These are phyloP conservation scores for Rhododendron griersonianum DNA, from an alignment of 148 eudicot genomes.

Conservation along the genomic window DNA sequence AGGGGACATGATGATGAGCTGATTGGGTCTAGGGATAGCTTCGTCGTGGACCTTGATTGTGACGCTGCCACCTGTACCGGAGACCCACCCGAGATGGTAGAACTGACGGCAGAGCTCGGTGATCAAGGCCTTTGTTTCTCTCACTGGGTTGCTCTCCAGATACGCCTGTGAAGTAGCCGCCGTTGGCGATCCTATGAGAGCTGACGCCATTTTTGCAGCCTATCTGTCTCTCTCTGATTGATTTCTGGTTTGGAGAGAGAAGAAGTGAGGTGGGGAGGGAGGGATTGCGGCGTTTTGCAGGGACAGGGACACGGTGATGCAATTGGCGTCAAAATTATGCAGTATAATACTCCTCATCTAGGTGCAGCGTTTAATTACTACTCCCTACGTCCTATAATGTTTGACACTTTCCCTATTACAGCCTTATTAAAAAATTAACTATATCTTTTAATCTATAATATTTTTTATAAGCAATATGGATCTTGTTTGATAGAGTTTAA, in stretches of 20 bases:
- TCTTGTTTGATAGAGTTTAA: too few relatives aligned
- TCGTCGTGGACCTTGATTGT: constrained; percentile 90
- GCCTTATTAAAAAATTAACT: too few relatives aligned
- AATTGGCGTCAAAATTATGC: neutral
- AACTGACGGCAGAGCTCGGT: constrained; percentile 91
- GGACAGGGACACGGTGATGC: neutral
- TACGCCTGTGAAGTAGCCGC: constrained; percentile 50
- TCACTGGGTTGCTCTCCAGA: constrained; percentile 55
- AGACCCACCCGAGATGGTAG: constrained; percentile 92
- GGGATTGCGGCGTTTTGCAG: neutral
- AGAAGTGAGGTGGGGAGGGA: neutral
- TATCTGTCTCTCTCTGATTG: neutral
- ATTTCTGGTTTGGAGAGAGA: neutral
- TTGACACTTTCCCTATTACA: too few relatives aligned
- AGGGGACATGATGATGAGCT: constrained; percentile 91
- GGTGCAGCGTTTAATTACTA: too few relatives aligned
- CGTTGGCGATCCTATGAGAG: constrained; percentile 38
- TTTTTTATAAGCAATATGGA: too few relatives aligned
- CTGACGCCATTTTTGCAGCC: constrained; percentile 27
- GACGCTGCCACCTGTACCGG: constrained; percentile 98
- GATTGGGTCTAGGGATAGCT: constrained; percentile 65
- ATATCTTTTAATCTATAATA: too few relatives aligned
- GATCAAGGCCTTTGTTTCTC: constrained; percentile 59
- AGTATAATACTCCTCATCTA: neutral
- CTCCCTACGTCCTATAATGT: too few relatives aligned